Evolutionary conservation across 1,284 basidiomycete species (phyloP).

Genomic region (Pholiota adiposa): DNA sequence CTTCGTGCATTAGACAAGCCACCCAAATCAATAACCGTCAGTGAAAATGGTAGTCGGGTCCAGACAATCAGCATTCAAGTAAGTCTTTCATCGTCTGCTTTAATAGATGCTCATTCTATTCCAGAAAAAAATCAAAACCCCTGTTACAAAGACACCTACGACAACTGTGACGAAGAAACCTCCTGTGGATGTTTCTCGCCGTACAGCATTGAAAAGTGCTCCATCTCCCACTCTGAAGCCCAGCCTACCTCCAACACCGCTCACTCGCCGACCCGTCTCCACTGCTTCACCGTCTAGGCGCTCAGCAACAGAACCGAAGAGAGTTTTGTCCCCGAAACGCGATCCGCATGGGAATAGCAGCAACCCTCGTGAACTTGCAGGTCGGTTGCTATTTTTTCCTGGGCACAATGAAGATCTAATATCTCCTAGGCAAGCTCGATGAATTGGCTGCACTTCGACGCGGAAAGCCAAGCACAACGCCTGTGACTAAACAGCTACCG

Average conservation of each 20-base stretch:
- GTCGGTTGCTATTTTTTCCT: constrained; percentile 19
- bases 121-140: constrained; percentile 42
- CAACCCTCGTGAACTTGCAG: constrained; percentile 32
- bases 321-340: constrained; percentile 44
- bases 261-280: constrained; percentile 25
- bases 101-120: neutral
- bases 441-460: constrained; percentile 19
- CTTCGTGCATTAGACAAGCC: constrained; percentile 65
- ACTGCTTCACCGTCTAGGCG: constrained; percentile 17
- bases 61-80: constrained; percentile 63
- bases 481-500: constrained; percentile 14
- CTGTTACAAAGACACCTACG: constrained; percentile 21
- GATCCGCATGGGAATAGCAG: constrained; percentile 47
- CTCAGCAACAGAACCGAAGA: constrained; percentile 25
- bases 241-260: constrained; percentile 21
- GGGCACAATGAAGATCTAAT: neutral
- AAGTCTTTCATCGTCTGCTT: constrained; percentile 16
- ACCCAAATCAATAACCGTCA: constrained; percentile 55
- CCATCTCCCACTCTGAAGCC: constrained; percentile 30
- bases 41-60: constrained; percentile 49
- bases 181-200: constrained; percentile 15
- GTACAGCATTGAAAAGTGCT: constrained; percentile 24
- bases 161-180: constrained; percentile 20
- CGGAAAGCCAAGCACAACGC: constrained; percentile 20
- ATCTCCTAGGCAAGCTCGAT: constrained; percentile 28